Conservation (phyloP, 2,329 filamentous ascomycete species). For the Gaeumannomyces tritici region DNA sequence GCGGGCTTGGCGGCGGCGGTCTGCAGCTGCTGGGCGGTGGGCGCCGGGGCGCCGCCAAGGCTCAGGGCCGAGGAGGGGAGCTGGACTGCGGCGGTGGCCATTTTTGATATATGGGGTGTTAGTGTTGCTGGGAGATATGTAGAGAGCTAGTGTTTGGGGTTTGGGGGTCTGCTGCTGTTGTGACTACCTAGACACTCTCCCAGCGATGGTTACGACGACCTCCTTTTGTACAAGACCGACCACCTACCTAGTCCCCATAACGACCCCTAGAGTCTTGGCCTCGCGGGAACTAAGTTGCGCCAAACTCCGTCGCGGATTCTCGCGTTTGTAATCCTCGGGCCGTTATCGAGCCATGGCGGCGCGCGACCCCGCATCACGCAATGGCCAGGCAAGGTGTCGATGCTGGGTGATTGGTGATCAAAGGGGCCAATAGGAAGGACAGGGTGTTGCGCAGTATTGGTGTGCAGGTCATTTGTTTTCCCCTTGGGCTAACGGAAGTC, state of each 20-base stretch:
- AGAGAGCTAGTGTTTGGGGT: too few species aligned
- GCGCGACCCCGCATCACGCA: conserved; percentile 6
- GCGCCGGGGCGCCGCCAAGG: too few species aligned
- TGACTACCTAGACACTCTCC: background rate
- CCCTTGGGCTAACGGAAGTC: too few species aligned
- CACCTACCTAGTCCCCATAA: too few species aligned
- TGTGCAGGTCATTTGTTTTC: too few species aligned
- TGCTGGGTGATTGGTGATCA: conserved; percentile 4
- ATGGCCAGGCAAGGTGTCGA: conserved; percentile 6
- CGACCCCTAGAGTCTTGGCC: too few species aligned
- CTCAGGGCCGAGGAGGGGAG: background rate
- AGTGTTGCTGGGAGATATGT: background rate
- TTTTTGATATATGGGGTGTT: background rate
- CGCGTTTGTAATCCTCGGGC: background rate
- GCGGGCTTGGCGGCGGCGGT: background rate
- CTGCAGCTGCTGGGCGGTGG: background rate
- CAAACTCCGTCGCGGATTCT: too few species aligned
- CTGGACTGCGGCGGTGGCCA: conserved; percentile 8
- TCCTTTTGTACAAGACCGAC: background rate
- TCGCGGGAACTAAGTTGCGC: too few species aligned
- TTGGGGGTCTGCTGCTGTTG: background rate
- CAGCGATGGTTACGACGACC: background rate
- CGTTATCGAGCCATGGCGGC: too few species aligned
- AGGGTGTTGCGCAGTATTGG: background rate
- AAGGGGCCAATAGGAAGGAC: background rate